Conservation (phyloP, 164 flowering plant genomes). For the Protea cynaroides region DNA sequence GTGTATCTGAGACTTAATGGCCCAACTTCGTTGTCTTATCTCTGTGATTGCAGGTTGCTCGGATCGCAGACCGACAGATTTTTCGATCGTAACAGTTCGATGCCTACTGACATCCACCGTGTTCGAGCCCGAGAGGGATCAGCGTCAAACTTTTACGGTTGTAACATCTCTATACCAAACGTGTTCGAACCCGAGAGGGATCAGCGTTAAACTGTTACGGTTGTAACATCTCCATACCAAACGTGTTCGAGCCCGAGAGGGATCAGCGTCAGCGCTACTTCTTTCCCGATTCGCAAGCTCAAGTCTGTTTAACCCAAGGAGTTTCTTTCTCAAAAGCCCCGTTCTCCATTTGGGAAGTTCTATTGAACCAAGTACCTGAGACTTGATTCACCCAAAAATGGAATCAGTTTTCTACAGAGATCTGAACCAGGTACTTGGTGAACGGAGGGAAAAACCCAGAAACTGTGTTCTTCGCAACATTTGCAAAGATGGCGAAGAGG, state of each 20-base stretch:
- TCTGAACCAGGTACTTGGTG: conserved; percentile 48
- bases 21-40: too few relatives aligned
- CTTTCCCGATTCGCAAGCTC: conserved; percentile 45
- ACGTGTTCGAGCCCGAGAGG: conserved; percentile 12
- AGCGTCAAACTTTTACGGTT: too few relatives aligned
- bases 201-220: too few relatives aligned
- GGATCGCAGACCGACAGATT: too few relatives aligned
- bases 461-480: conserved; percentile 50
- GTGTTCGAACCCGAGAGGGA: too few relatives aligned
- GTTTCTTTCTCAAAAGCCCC: conserved; percentile 32
- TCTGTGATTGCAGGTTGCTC: too few relatives aligned
- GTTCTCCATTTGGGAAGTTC: conserved; percentile 49
- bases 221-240: conserved; percentile 20
- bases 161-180: too few relatives aligned
- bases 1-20: too few relatives aligned
- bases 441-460: conserved; percentile 51
- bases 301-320: conserved; percentile 33
- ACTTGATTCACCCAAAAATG: conserved; percentile 73
- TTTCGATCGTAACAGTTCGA: too few relatives aligned
- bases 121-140: too few relatives aligned
- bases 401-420: conserved; percentile 69
- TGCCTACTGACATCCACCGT: too few relatives aligned
- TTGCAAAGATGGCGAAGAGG: conserved; percentile 66
- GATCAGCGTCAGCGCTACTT: conserved; percentile 11
- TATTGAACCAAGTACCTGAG: conserved; percentile 45